Evolutionary conservation across 202 grass and related monocot species (phyloP), one percentile per base, ranked within the genome.

Genomic region (Bolboschoenoplectus hybrid): DNA sequence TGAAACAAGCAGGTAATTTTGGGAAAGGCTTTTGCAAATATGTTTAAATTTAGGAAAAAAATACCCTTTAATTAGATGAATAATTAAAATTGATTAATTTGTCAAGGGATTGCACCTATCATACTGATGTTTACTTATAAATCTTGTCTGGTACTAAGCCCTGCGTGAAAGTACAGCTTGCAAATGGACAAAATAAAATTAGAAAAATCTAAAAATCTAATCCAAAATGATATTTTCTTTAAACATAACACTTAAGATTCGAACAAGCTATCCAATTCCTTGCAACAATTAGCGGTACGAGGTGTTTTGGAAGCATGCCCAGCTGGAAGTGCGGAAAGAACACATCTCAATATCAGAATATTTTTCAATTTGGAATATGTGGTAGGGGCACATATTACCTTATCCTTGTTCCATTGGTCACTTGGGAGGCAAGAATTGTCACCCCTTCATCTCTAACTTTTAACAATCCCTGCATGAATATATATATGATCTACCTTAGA

Each of bases 401-500:
- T 87, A 97, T 93, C 52, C 36, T 20, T 63, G 88, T 56, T 47
- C 89, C 92, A 0, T 93, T 67, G 35, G 75, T 80, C 1, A 88
- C 92, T 40, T 92, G 81, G 0, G 91, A 89, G 2, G 95, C 87
- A 9, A 97, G 91, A 63, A 86, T 70, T 10, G 88, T 86, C 74
- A 93, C 91, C 26, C 81, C 93, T 7, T 87, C 88, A 55, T 90
- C 81, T 1, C 81, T 89, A 1, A 93, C 87, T 68, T 79, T 84
- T 36, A 95, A 35, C 14, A 97, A 32, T 7, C 92, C 95, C 95
- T 95, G 85, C 1, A 3, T 43, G 35, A 79, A 40, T 51, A 78
- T 6, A 40, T 51, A 78, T 6, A 58, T 58, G 51, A 56, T 78
- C 34, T 40, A 14, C 3, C 6, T 4, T 47, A 72, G 6, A 44